Conservation (phyloP, 768 basidiomycete genomes). For the Mycena indigotica region DNA sequence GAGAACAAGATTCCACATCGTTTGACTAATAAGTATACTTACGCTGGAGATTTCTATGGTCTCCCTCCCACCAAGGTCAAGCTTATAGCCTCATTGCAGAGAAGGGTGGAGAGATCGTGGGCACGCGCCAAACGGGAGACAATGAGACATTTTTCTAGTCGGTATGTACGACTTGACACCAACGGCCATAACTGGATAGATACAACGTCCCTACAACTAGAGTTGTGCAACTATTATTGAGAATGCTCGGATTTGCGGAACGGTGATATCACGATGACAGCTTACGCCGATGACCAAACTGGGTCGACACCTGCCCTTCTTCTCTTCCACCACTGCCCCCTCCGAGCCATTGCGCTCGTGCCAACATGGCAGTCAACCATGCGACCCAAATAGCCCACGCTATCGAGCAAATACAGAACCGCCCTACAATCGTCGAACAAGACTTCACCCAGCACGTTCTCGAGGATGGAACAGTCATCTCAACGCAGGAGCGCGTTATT, state of each 20-base stretch:
- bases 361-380: slow-evolving; percentile 38
- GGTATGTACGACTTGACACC: too few relatives aligned
- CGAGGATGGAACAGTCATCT: slow-evolving; percentile 89
- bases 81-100: too few relatives aligned
- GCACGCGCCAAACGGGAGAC: too few relatives aligned
- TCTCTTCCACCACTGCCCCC: neutral
- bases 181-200: too few relatives aligned
- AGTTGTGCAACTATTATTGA: too few relatives aligned
- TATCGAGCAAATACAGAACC: slow-evolving; percentile 64
- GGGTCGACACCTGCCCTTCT: neutral
- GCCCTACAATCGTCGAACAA: slow-evolving; percentile 58
- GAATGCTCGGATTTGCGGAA: neutral
- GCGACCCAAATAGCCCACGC: slow-evolving; percentile 60
- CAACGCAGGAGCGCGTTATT: slow-evolving; percentile 92
- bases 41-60: too few relatives aligned
- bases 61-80: too few relatives aligned
- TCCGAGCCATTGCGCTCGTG: neutral
- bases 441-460: slow-evolving; percentile 92
- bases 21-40: too few relatives aligned
- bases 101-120: too few relatives aligned
- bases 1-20: too few relatives aligned
- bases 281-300: neutral
- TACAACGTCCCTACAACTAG: too few relatives aligned
- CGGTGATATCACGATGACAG: neutral
- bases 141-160: too few relatives aligned